These are phyloP conservation scores for Rhodofomes roseus DNA, from an alignment of 1,284 basidiomycete genomes.

Conservation along the genomic window DNA sequence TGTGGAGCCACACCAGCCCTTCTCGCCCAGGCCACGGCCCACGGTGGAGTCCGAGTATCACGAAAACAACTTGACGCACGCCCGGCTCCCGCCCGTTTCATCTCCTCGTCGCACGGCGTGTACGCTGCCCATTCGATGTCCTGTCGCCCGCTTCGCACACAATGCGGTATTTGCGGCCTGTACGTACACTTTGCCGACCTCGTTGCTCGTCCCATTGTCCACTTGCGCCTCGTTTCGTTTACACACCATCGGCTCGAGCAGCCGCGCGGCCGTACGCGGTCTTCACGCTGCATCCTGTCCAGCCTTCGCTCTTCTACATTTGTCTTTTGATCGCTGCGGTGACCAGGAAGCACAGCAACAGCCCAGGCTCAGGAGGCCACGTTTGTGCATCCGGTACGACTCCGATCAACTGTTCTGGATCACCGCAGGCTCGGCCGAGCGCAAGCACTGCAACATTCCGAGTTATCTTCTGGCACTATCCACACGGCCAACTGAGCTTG, in stretches of 20 bases:
- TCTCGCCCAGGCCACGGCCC: neutral
- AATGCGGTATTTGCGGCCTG: neutral
- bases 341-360: too few species aligned
- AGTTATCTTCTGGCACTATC: too few species aligned
- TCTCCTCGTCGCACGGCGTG: neutral
- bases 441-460: neutral
- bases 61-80: too few species aligned
- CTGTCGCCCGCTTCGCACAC: neutral
- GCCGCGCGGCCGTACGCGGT: neutral
- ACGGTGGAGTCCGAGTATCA: neutral
- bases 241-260: neutral
- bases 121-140: neutral
- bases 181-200: neutral
- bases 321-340: neutral
- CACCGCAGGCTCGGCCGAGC: neutral
- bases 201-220: neutral
- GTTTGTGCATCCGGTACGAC: neutral
- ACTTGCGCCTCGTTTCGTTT: neutral
- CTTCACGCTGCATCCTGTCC: neutral
- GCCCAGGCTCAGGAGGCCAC: neutral
- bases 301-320: neutral
- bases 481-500: neutral
- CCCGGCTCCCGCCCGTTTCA: neutral
- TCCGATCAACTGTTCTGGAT: neutral
- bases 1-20: neutral